Percentiles rank a stretch among this genome's conserved stretches.
These are phyloP conservation scores for Serendipita vermifera DNA, from an alignment of 768 basidiomycete genomes.

Conservation along the genomic window DNA sequence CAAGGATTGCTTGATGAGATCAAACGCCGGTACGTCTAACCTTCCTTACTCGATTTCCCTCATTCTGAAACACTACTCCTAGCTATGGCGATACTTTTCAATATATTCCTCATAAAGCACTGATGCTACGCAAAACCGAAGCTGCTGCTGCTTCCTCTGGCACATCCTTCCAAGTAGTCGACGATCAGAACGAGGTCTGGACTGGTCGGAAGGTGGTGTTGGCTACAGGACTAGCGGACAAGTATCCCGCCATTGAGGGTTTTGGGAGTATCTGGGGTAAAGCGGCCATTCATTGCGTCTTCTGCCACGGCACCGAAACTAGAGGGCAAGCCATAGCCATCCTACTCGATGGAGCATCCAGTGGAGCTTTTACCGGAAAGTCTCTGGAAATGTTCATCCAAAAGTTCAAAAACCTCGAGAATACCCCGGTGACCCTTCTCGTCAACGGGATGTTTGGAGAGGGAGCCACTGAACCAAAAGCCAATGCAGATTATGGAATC, in stretches of 20 bases:
- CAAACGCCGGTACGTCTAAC: not conserved
- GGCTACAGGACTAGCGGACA: not conserved
- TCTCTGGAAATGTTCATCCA: not conserved
- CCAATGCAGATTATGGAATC: not conserved
- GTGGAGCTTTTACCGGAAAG: not conserved
- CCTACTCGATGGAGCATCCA: not conserved
- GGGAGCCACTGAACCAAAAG: not conserved
- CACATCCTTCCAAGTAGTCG: not conserved
- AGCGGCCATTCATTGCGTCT: conserved; percentile 1
- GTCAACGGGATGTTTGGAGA: conserved; percentile 3
- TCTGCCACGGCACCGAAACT: not conserved
- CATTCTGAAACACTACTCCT: not conserved
- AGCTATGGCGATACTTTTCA: conserved; percentile 6
- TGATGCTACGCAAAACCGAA: not conserved
- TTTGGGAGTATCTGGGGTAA: not conserved
- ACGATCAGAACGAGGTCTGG: not conserved
- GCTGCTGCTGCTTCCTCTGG: not conserved
- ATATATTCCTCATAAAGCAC: not conserved
- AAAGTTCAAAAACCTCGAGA: not conserved
- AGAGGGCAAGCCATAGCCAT: not conserved
- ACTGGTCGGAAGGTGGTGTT: not conserved
- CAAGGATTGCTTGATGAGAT: not conserved
- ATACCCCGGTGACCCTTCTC: not conserved
- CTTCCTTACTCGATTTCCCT: not conserved
- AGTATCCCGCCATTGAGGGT: not conserved